A percentile compares a stretch with the other conserved stretches of the same genome.
Conservation (phyloP, 257 asterid species). For the Lavandula angustifolia region DNA sequence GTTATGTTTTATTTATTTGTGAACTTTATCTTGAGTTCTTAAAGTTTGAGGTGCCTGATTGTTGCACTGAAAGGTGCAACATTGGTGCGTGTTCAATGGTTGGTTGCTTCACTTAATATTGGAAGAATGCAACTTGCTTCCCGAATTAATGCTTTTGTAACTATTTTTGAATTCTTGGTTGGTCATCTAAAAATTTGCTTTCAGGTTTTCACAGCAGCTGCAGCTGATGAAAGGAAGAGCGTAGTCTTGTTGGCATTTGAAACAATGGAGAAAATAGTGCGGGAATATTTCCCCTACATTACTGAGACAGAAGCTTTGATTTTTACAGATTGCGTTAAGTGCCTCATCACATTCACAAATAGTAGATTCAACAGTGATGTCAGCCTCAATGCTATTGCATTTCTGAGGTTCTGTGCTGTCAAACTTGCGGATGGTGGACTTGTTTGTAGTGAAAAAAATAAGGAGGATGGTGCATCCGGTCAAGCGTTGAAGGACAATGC, state of each 20-base stretch:
- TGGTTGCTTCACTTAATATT: not conserved
- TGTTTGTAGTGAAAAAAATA: conserved; percentile 61
- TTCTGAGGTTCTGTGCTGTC: conserved; percentile 97
- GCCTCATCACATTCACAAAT: conserved; percentile 93
- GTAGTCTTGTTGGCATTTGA: conserved; percentile 91
- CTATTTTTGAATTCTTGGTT: not conserved
- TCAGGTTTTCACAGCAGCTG: conserved; percentile 96
- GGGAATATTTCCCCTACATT: conserved; percentile 91
- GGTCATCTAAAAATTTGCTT: conserved; percentile 21
- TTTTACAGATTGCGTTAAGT: conserved; percentile 92
- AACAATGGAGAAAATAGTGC: conserved; percentile 96
- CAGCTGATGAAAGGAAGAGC: conserved; percentile 97
- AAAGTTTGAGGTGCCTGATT: conserved; percentile 8
- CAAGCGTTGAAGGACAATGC: conserved; percentile 44
- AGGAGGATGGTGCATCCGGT: conserved; percentile 46
- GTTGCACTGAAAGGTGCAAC: conserved; percentile 14
- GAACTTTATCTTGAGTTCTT: conserved; percentile 14
- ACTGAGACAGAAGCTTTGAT: conserved; percentile 90
- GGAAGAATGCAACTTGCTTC: not conserved
- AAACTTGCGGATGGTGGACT: conserved; percentile 98
- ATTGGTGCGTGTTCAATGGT: conserved; percentile 16
- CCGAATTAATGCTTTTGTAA: not conserved
- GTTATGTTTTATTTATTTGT: conserved; percentile 10
- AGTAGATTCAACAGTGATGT: conserved; percentile 95
- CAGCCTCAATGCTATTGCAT: conserved; percentile 98